Percentiles rank a stretch among this genome's conserved stretches.
Evolutionary conservation across 2,329 filamentous ascomycete genomes (phyloP).

Genomic region (Trichoderma endophyticum): DNA sequence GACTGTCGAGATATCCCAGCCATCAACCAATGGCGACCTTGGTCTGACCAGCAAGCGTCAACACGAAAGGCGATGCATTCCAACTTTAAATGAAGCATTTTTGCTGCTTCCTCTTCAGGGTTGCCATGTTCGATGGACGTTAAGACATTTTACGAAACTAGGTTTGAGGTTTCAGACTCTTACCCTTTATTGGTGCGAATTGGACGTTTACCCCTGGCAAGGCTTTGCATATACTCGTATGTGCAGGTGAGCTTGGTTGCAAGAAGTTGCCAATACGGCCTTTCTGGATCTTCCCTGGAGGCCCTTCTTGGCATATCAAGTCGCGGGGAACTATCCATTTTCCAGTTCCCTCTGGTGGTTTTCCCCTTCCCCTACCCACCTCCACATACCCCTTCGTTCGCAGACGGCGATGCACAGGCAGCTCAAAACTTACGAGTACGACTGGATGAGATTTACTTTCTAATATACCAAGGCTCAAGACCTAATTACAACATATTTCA

Average conservation of each 20-base stretch:
- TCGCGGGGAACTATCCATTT: too few species aligned
- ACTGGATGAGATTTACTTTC: neutral
- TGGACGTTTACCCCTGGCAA: neutral
- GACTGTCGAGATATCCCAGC: neutral
- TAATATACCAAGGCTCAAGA: neutral
- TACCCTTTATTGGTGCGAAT: neutral
- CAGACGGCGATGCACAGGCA: neutral
- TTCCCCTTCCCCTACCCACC: neutral
- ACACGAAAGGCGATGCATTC: slow-evolving; percentile 6
- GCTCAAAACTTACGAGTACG: neutral
- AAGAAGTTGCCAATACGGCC: neutral
- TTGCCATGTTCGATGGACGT: neutral
- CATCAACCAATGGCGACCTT: neutral
- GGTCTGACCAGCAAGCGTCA: neutral
- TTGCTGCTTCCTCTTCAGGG: slow-evolving; percentile 5
- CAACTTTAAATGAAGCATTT: slow-evolving; percentile 15
- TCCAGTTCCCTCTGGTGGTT: neutral
- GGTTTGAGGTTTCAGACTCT: neutral
- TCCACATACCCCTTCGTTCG: neutral
- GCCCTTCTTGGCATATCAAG: neutral
- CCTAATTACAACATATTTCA: neutral
- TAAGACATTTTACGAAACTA: slow-evolving; percentile 1
- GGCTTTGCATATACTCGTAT: neutral
- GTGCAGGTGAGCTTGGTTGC: neutral
- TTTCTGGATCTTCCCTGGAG: neutral